Base-by-base conservation (phyloP, 2,329 filamentous ascomycete genomes). In the Scleromitrula shiraiana region DNA sequence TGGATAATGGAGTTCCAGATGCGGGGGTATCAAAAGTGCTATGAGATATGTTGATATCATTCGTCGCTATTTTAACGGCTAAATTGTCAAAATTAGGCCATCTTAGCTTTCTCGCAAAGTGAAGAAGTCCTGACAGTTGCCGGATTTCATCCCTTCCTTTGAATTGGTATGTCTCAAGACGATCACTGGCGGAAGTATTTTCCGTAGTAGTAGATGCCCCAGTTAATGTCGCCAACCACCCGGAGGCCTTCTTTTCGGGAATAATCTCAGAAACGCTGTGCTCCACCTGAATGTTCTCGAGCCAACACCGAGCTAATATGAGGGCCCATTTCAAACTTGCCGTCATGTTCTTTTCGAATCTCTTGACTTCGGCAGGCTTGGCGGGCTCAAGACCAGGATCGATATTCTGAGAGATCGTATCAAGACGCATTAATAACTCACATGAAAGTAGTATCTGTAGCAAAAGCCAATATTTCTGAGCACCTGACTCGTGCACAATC, bases 391-490 rank as follows among this genome's bases (percentile, higher is more conserved):
- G 62, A 5, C 75, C 75, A 40, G 73, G 68, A 59, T 81, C 76
- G 49, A 80, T 74, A 22, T 77, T 75, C 49, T 77, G 74, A 1
- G 78, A 80, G 50, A 84, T 75, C 26, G 75, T 75, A 57, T 85
- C 80, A 6, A 85, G 66, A 14, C 82, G 72, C 29, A 83, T 68
- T 20, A 84, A 69, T n/a, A 85, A 70, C 62, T 85, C 81, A 33
- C 77, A 82, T 7, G 80, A 71, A 19, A 85, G 67, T 15, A 85
- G 63, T 45, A 85, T 78, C 61, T 85, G 81, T 50, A 84, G 68
- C 9, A 85, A 65, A 5, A 85, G 67, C 80, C 81, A 84, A 57
- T 82, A 83, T 50, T 78, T 76, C 62, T 84, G 78, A 49, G 80
- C 76, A 22, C 72, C 74, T 24, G 77, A 67, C 55, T 79, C 77